phyloP scores from a whole-genome alignment of 2,329 filamentous ascomycete genomes.

The Elsinoe batatas region DNA sequence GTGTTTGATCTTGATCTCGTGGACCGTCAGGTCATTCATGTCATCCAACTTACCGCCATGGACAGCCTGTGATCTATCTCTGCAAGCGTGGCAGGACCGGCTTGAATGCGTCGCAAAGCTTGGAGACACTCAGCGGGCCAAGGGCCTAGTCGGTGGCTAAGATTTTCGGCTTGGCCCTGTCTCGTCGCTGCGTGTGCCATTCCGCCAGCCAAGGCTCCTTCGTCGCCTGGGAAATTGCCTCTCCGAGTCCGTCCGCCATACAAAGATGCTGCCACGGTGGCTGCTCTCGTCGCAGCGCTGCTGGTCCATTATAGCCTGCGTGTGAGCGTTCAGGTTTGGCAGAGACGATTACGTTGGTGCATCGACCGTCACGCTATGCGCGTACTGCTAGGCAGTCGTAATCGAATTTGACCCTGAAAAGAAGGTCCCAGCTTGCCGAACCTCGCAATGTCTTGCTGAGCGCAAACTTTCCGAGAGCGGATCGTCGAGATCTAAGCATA shows the following conservation, averaged over 20 bases:
- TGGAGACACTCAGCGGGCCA: not conserved
- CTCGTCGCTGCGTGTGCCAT: constrained; percentile 7
- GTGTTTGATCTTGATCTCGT: not conserved
- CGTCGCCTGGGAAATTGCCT: not conserved
- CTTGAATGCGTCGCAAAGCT: not conserved
- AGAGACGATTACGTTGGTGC: too few relatives aligned
- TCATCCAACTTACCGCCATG: too few relatives aligned
- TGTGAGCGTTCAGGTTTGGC: too few relatives aligned
- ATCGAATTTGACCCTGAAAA: not conserved
- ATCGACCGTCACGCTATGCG: not conserved
- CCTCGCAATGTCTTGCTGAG: not conserved
- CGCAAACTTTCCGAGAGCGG: not conserved
- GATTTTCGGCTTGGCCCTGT: constrained; percentile 2
- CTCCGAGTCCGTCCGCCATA: not conserved
- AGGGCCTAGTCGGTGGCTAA: constrained; percentile 2
- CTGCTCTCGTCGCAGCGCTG: too few relatives aligned
- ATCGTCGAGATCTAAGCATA: not conserved
- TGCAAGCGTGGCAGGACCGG: not conserved
- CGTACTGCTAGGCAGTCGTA: not conserved
- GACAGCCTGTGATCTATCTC: too few relatives aligned
- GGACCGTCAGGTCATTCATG: too few relatives aligned
- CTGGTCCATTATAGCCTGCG: too few relatives aligned
- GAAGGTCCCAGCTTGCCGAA: not conserved
- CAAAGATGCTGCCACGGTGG: not conserved
- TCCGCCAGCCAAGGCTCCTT: not conserved